Conservation (phyloP, 257 asterid species). For the Lantana camara region DNA sequence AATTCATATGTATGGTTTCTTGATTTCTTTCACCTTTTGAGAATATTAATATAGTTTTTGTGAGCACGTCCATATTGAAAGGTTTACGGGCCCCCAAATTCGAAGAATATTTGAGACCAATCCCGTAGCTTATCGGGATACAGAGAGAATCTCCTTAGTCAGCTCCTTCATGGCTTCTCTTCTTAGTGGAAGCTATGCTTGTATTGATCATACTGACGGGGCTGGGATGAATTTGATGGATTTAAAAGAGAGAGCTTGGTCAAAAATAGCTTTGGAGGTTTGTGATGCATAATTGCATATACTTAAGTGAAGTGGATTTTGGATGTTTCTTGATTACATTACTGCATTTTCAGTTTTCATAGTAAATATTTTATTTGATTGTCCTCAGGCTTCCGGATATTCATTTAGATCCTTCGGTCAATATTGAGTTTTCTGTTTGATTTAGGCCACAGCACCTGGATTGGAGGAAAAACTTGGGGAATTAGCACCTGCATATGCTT, state of each 20-base stretch:
- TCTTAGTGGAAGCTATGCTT: conserved; percentile 73
- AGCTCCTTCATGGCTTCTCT: conserved; percentile 97
- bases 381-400: background rate
- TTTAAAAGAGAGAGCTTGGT: conserved; percentile 81
- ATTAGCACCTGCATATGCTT: conserved; percentile 82
- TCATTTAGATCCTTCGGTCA: conserved; percentile 1
- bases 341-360: background rate
- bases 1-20: too few relatives aligned
- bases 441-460: conserved; percentile 89
- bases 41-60: too few relatives aligned
- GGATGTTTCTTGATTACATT: conserved; percentile 12
- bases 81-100: conserved; percentile 93
- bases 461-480: conserved; percentile 84
- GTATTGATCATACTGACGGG: conserved; percentile 93
- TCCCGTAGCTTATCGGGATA: conserved; percentile 59
- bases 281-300: conserved; percentile 9
- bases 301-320: too few relatives aligned
- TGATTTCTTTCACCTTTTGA: too few relatives aligned
- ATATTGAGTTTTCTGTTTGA: conserved; percentile 13
- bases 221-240: conserved; percentile 99
- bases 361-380: background rate
- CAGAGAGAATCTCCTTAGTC: conserved; percentile 88
- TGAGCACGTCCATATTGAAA: conserved; percentile 71
- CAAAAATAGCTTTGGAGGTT: conserved; percentile 67
- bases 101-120: conserved; percentile 70